Base-by-base conservation (phyloP, 2,329 filamentous ascomycete species). In the Pseudopyricularia cyperi region DNA sequence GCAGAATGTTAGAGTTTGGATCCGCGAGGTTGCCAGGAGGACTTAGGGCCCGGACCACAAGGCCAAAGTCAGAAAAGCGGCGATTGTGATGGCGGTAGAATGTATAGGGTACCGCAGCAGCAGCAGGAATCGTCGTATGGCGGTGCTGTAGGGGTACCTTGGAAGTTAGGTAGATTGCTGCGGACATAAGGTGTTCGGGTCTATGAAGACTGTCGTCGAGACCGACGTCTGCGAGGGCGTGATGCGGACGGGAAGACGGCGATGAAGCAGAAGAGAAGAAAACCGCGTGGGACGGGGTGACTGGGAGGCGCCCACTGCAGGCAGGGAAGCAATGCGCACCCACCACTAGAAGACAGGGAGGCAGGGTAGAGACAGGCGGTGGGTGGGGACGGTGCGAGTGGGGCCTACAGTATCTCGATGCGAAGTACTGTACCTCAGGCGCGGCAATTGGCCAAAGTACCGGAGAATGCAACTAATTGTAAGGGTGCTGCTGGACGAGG, bases 241-340 rank as follows among this genome's bases (percentile, higher is more conserved):
- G 39, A 44, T 44, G 39, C 39, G 17, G 39, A 44, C 39, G 39
- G 19, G 39, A 44, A 19, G 24, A 30, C 22, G 48, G 37, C 42
- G 48, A 52, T 37, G 32, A 52, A 48, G 46, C 50, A 32, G 47
- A 19, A 17, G 37, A 9, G 28, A 26, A 32, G 26, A 28, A 28
- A 49, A 46, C 19, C 32, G 24, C 19, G 32, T 22, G 34, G 39
- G 39, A 44, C 39, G 39, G 39, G 39, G 39, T 44, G 39, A 44
- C 39, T 44, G 39, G 39, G 39, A 44, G 39, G 39, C 39, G 39
- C 39, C 39, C 39, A 26, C 39, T 22, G 39, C 39, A 44, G 39
- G 39, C 39, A 44, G 39, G 39, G 39, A 44, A 44, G 39, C 39
- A 44, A 44, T 44, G 39, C n/a, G 39, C 39, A 44, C 39, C n/a